These are phyloP conservation scores for Chaetothyriales sp. DNA, from an alignment of 2,329 filamentous ascomycete genomes.

Conservation along the genomic window DNA sequence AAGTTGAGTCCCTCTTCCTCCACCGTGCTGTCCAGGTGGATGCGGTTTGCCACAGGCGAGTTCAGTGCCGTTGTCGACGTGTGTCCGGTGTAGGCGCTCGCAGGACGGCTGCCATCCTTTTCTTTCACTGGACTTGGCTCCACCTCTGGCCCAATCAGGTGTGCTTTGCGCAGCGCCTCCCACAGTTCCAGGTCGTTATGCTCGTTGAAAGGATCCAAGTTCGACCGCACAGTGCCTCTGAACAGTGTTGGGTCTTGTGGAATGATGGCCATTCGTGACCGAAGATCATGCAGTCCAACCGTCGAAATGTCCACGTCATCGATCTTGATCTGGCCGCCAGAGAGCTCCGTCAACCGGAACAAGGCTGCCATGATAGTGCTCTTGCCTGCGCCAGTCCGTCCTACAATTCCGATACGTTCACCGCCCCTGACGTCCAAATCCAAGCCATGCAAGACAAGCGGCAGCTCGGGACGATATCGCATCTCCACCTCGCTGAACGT, in stretches of 20 bases:
- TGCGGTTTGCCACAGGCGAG: constrained; percentile 32
- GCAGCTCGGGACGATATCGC: constrained; percentile 60
- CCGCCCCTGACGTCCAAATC: constrained; percentile 33
- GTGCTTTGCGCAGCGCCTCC: constrained; percentile 32
- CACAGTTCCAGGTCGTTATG: constrained; percentile 35
- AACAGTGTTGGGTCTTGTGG: constrained; percentile 35
- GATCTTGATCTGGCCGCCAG: constrained; percentile 28
- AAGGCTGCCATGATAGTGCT: constrained; percentile 34
- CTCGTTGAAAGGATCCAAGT: constrained; percentile 33
- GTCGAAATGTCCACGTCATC: constrained; percentile 31
- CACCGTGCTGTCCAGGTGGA: constrained; percentile 71
- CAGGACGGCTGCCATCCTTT: constrained; percentile 33
- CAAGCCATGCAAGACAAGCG: constrained; percentile 58
- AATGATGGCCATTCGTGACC: constrained; percentile 32
- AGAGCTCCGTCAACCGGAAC: constrained; percentile 31
- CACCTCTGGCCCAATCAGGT: constrained; percentile 35
- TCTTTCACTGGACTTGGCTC: constrained; percentile 27
- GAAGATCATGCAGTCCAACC: constrained; percentile 29
- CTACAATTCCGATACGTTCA: constrained; percentile 36
- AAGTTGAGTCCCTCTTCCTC: constrained; percentile 96
- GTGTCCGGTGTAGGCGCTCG: constrained; percentile 7
- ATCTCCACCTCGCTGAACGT: constrained; percentile 62
- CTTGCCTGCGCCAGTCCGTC: constrained; percentile 33
- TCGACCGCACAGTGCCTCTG: constrained; percentile 31
- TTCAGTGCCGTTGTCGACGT: constrained; percentile 13